Evolutionary conservation across 495 filamentous ascomycete genomes (phyloP).

Genomic region (Sphaerosporella brunnea): DNA sequence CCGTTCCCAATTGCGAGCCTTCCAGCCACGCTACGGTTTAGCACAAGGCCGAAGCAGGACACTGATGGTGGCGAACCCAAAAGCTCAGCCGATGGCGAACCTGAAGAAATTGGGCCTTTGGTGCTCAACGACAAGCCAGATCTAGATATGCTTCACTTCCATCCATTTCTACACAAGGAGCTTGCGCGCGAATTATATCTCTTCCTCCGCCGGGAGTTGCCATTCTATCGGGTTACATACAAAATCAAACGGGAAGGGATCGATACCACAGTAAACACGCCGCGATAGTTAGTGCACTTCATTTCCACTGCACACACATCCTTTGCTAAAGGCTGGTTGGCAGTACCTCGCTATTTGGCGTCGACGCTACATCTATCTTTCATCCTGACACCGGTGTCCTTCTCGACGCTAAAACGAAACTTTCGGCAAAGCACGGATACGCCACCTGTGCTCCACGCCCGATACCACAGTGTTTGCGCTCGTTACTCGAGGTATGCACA

Average conservation of each 20-base stretch:
- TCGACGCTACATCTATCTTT: conserved; percentile 42
- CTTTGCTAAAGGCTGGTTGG: conserved; percentile 6
- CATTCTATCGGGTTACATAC: conserved; percentile 59
- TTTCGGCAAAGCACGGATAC: conserved; percentile 31
- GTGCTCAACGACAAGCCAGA: conserved; percentile 41
- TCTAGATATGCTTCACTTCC: conserved; percentile 49
- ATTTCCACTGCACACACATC: not conserved
- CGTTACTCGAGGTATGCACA: not conserved
- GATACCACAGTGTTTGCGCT: conserved; percentile 42
- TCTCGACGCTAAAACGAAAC: conserved; percentile 32
- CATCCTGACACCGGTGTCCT: conserved; percentile 28
- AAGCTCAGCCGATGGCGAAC: conserved; percentile 26
- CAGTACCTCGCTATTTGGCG: conserved; percentile 51
- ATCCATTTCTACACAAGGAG: conserved; percentile 40
- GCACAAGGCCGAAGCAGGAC: not conserved
- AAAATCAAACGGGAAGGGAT: conserved; percentile 40
- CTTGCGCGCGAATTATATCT: conserved; percentile 42
- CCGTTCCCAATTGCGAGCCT: conserved; percentile 44
- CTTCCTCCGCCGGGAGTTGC: conserved; percentile 42
- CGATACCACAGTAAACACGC: conserved; percentile 46
- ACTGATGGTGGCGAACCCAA: conserved; percentile 26
- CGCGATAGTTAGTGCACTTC: conserved; percentile 32
- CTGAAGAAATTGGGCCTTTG: conserved; percentile 7
- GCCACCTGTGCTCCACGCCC: conserved; percentile 40
- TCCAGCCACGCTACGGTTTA: conserved; percentile 26